These are phyloP conservation scores for Suhomyces kilbournensis DNA, from an alignment of 805 yeast species.

Conservation along the genomic window DNA sequence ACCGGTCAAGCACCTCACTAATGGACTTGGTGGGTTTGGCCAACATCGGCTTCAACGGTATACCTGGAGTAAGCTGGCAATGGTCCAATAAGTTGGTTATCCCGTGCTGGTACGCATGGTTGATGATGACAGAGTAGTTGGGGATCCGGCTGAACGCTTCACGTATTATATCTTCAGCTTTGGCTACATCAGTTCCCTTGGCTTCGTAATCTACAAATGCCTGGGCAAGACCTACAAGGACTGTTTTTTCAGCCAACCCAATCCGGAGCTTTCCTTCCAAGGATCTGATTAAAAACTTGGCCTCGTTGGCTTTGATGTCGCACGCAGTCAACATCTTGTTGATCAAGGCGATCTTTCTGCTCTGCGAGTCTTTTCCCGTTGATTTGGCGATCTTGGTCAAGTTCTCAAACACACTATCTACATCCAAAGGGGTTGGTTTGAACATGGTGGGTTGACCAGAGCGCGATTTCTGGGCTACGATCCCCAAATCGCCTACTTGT, in stretches of 20 bases:
- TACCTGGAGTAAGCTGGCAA: conserved; percentile 81
- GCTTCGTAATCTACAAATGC: conserved; percentile 69
- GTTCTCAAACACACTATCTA: conserved; percentile 68
- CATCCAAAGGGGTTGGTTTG: conserved; percentile 78
- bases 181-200: conserved; percentile 43
- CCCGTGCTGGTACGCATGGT: conserved; percentile 64
- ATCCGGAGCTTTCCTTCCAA: conserved; percentile 91
- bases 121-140: conserved; percentile 77
- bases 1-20: conserved; percentile 86
- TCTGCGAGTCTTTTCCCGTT: conserved; percentile 80
- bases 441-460: conserved; percentile 90
- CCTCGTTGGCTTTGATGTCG: conserved; percentile 65
- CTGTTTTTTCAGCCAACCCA: conserved; percentile 92
- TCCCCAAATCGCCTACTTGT: conserved; percentile 85
- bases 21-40: conserved; percentile 96
- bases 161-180: conserved; percentile 75
- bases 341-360: conserved; percentile 71
- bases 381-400: conserved; percentile 73
- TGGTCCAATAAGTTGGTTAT: conserved; percentile 60
- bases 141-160: conserved; percentile 90
- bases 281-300: conserved; percentile 85
- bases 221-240: conserved; percentile 77
- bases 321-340: conserved; percentile 84
- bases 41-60: conserved; percentile 95
- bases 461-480: conserved; percentile 81